phyloP scores from a whole-genome alignment of 257 asterid species.

The Ehretia macrophylla region DNA sequence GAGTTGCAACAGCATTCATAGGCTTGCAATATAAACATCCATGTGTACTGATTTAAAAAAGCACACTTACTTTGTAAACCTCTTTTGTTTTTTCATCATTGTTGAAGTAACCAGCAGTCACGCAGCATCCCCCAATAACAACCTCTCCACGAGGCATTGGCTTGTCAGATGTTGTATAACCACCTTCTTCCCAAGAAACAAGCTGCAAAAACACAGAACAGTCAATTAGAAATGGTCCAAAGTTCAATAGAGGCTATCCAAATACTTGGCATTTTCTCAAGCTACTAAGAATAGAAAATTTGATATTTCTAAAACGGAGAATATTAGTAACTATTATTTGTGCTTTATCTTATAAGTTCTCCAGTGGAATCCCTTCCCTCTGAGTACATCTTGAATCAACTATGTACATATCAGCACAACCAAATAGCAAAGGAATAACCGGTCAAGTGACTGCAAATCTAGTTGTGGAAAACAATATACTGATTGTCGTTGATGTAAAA shows the following conservation, averaged over 20 bases:
- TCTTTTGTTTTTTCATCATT: conserved; percentile 73
- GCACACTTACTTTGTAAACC: conserved; percentile 53
- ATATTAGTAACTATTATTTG: no score
- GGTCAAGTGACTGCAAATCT: no score
- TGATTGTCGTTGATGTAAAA: no score
- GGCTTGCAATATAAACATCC: conserved; percentile 7
- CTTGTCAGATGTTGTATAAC: conserved; percentile 63
- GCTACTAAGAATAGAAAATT: no score
- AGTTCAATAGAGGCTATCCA: not conserved
- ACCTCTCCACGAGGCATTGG: conserved; percentile 97
- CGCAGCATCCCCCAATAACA: conserved; percentile 78
- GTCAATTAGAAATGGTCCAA: conserved; percentile 4
- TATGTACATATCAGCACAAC: no score
- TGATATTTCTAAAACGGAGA: no score
- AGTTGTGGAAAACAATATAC: no score
- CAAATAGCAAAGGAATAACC: no score
- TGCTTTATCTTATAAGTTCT: no score
- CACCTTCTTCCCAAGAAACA: conserved; percentile 93
- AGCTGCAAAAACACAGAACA: conserved; percentile 51
- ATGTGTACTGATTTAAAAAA: conserved; percentile 1
- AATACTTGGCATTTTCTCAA: not conserved
- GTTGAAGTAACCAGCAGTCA: conserved; percentile 85
- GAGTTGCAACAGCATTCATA: conserved; percentile 15
- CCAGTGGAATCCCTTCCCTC: not conserved
- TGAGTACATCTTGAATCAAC: no score